Base-by-base conservation (phyloP, 2,329 filamentous ascomycete species). In the Alternaria panax region DNA sequence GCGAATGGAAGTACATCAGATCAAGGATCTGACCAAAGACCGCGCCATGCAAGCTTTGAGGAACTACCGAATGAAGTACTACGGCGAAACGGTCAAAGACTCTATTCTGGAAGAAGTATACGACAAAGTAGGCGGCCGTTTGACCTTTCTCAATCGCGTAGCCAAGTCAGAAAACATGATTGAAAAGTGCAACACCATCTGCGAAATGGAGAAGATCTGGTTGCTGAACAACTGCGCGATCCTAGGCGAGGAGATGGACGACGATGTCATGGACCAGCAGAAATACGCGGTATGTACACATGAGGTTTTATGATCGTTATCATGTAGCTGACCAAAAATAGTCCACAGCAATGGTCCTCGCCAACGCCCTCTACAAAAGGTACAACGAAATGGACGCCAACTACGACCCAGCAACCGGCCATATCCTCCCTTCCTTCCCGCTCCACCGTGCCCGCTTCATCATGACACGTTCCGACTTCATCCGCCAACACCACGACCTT, bases 231-330 rank as follows among this genome's bases (percentile, higher is more conserved):
- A 80, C 73, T 92, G 90, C 75, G 90, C 90, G 82, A 91, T 93
- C 54, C 83, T 93, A 1, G 91, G 91, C 18, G 82, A 80, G 61
- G 88, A 89, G 64, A 93, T 90, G 90, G 95, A 98, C 69, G 95
- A 98, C 78, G 95, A 99, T 75, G 95, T 97, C 68, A 98, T 98
- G 90, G 92, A 97, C 73, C 92, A 97, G 78, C 93, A 98, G 75
- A 97, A 98, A 78, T 97, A 92, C 83, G 92, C 93, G 45, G 90
- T 92, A 82, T 80, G 89, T 86, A 22, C 3, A 18, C 36, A 14
- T 5, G 16, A 1, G n/a, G 7, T 4, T 12, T 40, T 4, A n/a
- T 2, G 7, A 7, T 38, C 34, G 7, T 22, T 25, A 14, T 2
- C 11, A 16, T 18, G 5, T 25, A 27, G 16, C 54, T 54, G 27